Evolutionary conservation across 2,329 filamentous ascomycete genomes (phyloP), one percentile per base, ranked within the genome.

Genomic region (Hypoxylon sp.): DNA sequence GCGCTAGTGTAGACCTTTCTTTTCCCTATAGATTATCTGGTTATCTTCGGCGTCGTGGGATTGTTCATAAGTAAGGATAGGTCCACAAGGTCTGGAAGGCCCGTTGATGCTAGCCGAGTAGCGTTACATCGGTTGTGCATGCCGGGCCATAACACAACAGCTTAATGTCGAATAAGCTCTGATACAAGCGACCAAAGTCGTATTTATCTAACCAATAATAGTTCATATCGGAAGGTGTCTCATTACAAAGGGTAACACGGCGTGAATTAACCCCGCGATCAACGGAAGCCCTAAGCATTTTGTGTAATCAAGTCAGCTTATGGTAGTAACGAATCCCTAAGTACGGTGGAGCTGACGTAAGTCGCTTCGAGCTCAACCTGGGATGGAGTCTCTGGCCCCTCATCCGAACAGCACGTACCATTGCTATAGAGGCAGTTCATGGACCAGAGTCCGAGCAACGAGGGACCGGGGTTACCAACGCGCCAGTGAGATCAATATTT

Each of bases 281-380:
- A 28, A 46, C 53, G 53, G 38, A 56, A 56, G 11, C 53, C 53
- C 38, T 46, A 56, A 56, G 55, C 55, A 57, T 25, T 28, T 49
- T 58, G 55, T 58, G 10, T 49, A 48, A 59, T 41, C 32, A 11
- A 43, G 45, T 60, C 56, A 60, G 56, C 56, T 60, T 60, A 60
- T 36, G 28, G 41, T 48, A 11, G 41, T 21, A 43, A n/a, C 41
- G 45, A 25, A 53, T 48, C 17, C 30, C 43, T 28, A 13, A 23
- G 23, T 17, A 38, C n/a, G n/a, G n/a, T n/a, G n/a, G 2, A n/a
- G n/a, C 52, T 56, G 23, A 56, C 52, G 38, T 45, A 56, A 56
- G 36, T 45, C 43, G 13, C 32, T 38, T 32, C 38, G 23, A n/a
- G 23, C 45, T 28, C 17, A 30, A 7, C 23, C 5, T 43, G 14